These are phyloP conservation scores for Forsythia viridissima DNA, from an alignment of 257 asterid species.

Conservation along the genomic window DNA sequence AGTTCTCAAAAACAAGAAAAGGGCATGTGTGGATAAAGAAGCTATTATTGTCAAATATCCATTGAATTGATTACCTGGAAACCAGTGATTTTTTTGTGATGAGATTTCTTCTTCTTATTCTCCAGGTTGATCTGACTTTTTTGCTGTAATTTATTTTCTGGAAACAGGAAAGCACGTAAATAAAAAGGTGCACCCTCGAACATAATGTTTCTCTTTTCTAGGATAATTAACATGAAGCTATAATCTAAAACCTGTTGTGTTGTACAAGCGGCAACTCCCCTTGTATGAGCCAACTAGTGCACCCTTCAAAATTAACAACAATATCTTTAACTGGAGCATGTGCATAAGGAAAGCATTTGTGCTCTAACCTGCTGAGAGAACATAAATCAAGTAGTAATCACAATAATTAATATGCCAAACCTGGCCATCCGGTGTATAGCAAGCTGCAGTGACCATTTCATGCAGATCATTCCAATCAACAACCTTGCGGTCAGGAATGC, in stretches of 20 bases:
- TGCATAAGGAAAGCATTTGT: slow-evolving; percentile 12
- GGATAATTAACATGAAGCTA: slow-evolving; percentile 6
- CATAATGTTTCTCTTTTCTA: slow-evolving; percentile 15
- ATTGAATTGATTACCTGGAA: slow-evolving; percentile 66
- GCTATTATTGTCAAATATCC: neutral
- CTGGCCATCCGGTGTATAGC: slow-evolving; percentile 99
- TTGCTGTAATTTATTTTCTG: slow-evolving; percentile 83
- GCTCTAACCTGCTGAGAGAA: slow-evolving; percentile 22
- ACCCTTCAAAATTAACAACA: slow-evolving; percentile 54
- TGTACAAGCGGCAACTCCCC: slow-evolving; percentile 87
- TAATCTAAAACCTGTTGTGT: slow-evolving; percentile 64
- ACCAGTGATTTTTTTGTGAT: slow-evolving; percentile 96
- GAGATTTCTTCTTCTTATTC: slow-evolving; percentile 90
- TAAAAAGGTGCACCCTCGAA: slow-evolving; percentile 22
- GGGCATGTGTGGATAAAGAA: neutral
- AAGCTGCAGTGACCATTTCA: slow-evolving; percentile 99
- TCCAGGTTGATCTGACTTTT: slow-evolving; percentile 80
- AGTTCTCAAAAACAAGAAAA: slow-evolving; percentile 5
- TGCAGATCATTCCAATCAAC: slow-evolving; percentile 97
- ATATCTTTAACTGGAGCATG: slow-evolving; percentile 13
- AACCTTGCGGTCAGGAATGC: slow-evolving; percentile 91
- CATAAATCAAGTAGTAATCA: slow-evolving; percentile 13
- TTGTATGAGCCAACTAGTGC: slow-evolving; percentile 97
- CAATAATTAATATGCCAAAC: slow-evolving; percentile 42
- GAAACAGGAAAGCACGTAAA: slow-evolving; percentile 16